Base-by-base conservation (phyloP, 108 stramenopile genomes). In the Thalassiosira profunda region DNA sequence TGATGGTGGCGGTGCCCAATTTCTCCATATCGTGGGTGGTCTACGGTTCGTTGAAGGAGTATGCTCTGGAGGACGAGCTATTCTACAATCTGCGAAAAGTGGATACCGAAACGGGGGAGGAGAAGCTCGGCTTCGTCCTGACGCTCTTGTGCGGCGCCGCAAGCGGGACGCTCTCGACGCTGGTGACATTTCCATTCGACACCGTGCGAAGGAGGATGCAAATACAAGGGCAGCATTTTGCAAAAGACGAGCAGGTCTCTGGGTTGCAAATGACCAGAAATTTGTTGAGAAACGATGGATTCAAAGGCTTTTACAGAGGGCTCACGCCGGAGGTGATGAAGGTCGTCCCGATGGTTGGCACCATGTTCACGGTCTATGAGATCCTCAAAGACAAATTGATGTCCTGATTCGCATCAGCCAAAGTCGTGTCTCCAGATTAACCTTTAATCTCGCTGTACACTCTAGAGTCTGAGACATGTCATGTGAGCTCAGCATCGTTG, bases 311-410 rank as follows among this genome's bases (percentile, higher is more conserved):
- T 26, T 98, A 98, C 63, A 75, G 97, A 59, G 97, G 97, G 31
- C 52, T 97, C 63, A 88, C 86, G 35, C 94, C 94, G 14, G 97
- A 98, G 76, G 48, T 95, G 33, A 38, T 98, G 70, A 98, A 98
- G 61, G 97, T 98, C 9, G 77, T 93, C 7, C 97, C 97, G n/a
- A 96, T 96, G 92, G 97, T 98, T 4, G 91, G 92, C 0, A 93
- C 90, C 11, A 96, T 95, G 92, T 98, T 98, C 61, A 60, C 81
- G 29, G 87, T 91, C 4, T 98, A 96, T 71, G 97, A 98, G 79
- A 81, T 77, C 23, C 60, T 91, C 48, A 93, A 91, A 54, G 91
- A 91, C 24, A 37, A 82, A 43, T 72, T 93, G 38, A 24, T 57
- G 51, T n/a, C n/a, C n/a, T n/a, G n/a, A n/a, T n/a, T n/a, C n/a